These are phyloP conservation scores for Suhomyces guaymorum DNA, from an alignment of 1,139 yeast genomes.

Conservation along the genomic window DNA sequence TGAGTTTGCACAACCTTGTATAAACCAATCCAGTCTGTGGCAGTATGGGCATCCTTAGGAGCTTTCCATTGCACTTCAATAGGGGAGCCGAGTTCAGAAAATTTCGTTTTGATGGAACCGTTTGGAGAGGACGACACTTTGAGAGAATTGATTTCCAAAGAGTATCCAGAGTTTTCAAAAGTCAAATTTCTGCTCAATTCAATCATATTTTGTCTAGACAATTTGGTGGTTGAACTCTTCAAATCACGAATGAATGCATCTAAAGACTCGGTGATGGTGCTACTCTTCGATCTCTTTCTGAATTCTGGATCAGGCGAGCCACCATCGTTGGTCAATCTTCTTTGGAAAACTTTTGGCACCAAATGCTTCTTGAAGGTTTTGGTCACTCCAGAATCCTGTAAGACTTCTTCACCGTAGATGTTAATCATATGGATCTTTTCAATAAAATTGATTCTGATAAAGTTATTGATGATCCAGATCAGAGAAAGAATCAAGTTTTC, in stretches of 20 bases:
- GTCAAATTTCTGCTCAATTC: slow-evolving; percentile 45
- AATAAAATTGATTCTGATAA: slow-evolving; percentile 68
- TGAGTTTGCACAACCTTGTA: slow-evolving; percentile 68
- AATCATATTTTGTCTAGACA: slow-evolving; percentile 40
- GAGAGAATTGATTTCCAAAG: slow-evolving; percentile 28
- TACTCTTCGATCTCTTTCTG: slow-evolving; percentile 14
- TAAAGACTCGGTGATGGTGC: slow-evolving; percentile 40
- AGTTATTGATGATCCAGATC: slow-evolving; percentile 69
- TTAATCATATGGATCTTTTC: slow-evolving; percentile 81
- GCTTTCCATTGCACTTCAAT: slow-evolving; percentile 59
- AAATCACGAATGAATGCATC: slow-evolving; percentile 45
- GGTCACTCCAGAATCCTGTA: slow-evolving; percentile 64
- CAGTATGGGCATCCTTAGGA: slow-evolving; percentile 45
- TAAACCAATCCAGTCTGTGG: slow-evolving; percentile 77
- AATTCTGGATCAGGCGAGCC: slow-evolving; percentile 15
- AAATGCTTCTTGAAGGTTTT: slow-evolving; percentile 61
- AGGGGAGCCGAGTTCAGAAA: slow-evolving; percentile 49
- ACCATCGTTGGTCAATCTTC: slow-evolving; percentile 30
- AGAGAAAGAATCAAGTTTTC: slow-evolving; percentile 58
- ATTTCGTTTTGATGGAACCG: slow-evolving; percentile 22
- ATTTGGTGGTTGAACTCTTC: slow-evolving; percentile 31
- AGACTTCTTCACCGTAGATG: slow-evolving; percentile 68
- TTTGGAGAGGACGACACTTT: slow-evolving; percentile 16
- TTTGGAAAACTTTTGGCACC: slow-evolving; percentile 43
- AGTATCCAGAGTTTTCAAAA: slow-evolving; percentile 42